Base-by-base conservation (phyloP, 768 basidiomycete species). In the Lentinula boryana region DNA sequence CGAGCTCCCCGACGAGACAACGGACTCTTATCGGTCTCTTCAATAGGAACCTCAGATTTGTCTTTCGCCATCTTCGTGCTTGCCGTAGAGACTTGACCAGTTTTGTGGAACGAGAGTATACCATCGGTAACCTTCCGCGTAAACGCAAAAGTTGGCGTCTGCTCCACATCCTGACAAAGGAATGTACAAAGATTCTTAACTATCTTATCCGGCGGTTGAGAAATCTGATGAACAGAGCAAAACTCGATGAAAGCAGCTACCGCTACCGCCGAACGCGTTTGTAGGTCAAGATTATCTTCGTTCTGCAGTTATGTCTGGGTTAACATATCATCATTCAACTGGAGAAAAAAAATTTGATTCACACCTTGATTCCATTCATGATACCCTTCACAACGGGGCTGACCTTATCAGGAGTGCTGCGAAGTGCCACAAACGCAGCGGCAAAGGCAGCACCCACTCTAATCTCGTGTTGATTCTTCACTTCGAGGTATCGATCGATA, bases 101-200 rank as follows among this genome's bases (percentile, higher is more conserved):
- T 68, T 46, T 72, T 76, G 56, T 81, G 79, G 67, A 95, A 86
- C 2, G 93, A 91, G 18, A 96, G 75, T 41, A 98, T 90, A 1
- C 91, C 94, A 16, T 88, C 83, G 52, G 74, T 72, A 18, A 79
- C 71, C 62, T 84, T 84, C 55, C 85, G 83, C 7, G 78, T 76
- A 67, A 81, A 83, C 1, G 87, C 81, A 69, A 98, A 98, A 1
- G 96, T 88, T 3, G 97, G 97, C 0, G 95, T 97, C 58, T 89
- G 84, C 44, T 89, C 86, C 7, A 84, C 80, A 70, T 99, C 97
- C 67, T 94, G 92, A 69, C 96, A 98, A 5, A 98, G 77, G 75
- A 98, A 98, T 0, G 93, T 95, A 76, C 93, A 96, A 7, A 98
- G 84, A 70, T 99, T 99, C 76, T 93, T 94, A 64, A 98, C 86